Evolutionary conservation across 306 rosid genomes (phyloP).

Genomic region (Leucaena leucocephala): DNA sequence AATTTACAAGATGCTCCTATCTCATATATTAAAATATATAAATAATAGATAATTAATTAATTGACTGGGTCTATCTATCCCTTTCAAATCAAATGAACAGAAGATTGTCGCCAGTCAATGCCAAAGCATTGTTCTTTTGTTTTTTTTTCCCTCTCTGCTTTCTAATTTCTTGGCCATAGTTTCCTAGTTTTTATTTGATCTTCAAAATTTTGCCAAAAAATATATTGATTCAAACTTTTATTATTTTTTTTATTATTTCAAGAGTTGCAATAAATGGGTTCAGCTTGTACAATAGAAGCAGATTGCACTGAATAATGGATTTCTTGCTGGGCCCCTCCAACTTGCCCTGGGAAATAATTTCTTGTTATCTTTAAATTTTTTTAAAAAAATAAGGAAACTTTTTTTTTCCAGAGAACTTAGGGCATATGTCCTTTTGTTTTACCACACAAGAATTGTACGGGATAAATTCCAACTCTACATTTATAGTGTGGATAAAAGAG

Average conservation of each 20-base stretch:
- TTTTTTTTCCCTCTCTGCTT: background rate
- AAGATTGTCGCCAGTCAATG: constrained; percentile 33
- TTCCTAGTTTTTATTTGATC: too few relatives aligned
- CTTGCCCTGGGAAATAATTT: background rate
- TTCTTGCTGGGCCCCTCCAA: background rate
- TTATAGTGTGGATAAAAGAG: too few relatives aligned
- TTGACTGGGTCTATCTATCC: constrained; percentile 14
- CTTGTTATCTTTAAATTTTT: background rate
- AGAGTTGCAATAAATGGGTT: background rate
- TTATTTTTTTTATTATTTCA: background rate
- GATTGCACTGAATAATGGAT: background rate
- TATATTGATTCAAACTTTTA: background rate
- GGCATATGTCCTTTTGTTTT: background rate
- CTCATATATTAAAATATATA: background rate
- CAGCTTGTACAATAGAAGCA: background rate
- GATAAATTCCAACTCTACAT: background rate
- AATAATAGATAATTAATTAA: constrained; percentile 3
- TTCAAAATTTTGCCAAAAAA: background rate
- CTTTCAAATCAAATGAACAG: constrained; percentile 28
- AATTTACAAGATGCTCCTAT: background rate
- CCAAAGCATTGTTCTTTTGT: background rate
- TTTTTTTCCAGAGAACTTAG: background rate
- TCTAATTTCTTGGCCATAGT: too few relatives aligned
- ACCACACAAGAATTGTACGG: background rate
- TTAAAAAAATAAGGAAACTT: background rate